A percentile compares a stretch with the other conserved stretches of the same genome.
Conservation (phyloP, 1,284 basidiomycete species). For the Ustilago xerochloae region DNA sequence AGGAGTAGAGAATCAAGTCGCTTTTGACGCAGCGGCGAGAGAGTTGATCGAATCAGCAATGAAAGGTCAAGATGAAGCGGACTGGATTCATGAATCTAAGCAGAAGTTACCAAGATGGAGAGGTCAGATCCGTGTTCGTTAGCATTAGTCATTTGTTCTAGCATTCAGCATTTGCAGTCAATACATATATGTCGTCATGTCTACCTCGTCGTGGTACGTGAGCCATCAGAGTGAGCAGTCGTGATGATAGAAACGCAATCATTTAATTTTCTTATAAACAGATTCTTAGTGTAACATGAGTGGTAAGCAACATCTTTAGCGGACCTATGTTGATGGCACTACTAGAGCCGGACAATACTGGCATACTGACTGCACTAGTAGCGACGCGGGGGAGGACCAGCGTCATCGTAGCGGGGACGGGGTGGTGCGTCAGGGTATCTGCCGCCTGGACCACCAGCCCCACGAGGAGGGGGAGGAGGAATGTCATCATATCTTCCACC, state of each 20-base stretch:
- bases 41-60: slow-evolving; percentile 29
- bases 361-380: slow-evolving; percentile 27
- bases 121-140: slow-evolving; percentile 36
- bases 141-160: background rate
- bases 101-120: slow-evolving; percentile 28
- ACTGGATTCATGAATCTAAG: slow-evolving; percentile 41
- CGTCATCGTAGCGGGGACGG: slow-evolving; percentile 45
- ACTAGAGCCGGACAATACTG: no score
- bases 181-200: background rate
- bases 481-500: slow-evolving; percentile 52
- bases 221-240: background rate
- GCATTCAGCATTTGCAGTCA: slow-evolving; percentile 11
- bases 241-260: background rate
- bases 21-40: slow-evolving; percentile 20
- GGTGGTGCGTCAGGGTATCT: slow-evolving; percentile 41
- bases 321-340: background rate
- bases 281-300: slow-evolving; percentile 18
- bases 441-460: slow-evolving; percentile 31
- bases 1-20: slow-evolving; percentile 8
- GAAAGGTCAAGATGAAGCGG: slow-evolving; percentile 24
- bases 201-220: background rate
- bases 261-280: background rate
- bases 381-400: slow-evolving; percentile 43
- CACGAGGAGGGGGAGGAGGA: slow-evolving; percentile 52
- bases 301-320: background rate